A percentile compares a stretch with the other conserved stretches of the same genome.
Evolutionary conservation across 2,329 filamentous ascomycete species (phyloP).

Genomic region (Alternaria incomplexa): DNA sequence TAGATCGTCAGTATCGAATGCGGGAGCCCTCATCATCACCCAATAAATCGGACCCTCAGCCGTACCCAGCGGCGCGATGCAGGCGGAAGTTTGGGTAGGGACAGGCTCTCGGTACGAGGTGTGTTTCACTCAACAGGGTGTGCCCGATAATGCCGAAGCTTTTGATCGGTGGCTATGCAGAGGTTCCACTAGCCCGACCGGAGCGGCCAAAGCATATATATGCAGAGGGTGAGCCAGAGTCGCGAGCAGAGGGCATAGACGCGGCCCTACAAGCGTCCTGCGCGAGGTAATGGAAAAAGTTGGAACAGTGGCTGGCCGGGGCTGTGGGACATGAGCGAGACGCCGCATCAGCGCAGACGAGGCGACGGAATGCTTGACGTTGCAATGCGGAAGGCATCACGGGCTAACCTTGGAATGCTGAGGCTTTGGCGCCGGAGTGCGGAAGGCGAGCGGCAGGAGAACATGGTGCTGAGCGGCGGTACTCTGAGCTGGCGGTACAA

Average conservation of each 20-base stretch:
- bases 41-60: conserved; percentile 5
- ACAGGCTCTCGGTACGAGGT: conserved; percentile 13
- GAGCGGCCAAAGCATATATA: conserved; percentile 2
- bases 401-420: conserved; percentile 2
- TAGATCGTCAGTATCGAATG: not conserved
- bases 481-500: not conserved
- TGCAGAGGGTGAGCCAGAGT: not conserved
- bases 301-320: conserved; percentile 10
- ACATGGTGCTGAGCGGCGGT: not conserved
- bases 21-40: not conserved
- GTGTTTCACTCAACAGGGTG: conserved; percentile 22
- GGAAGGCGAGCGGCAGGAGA: not conserved
- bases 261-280: not conserved
- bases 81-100: conserved; percentile 5
- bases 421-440: not conserved
- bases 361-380: conserved; percentile 13
- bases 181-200: conserved; percentile 4
- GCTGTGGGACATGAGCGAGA: conserved; percentile 23
- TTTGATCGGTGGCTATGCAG: conserved; percentile 16
- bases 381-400: conserved; percentile 15
- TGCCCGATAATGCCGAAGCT: conserved; percentile 14
- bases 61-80: conserved; percentile 5
- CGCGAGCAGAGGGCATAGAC: not conserved
- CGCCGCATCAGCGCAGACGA: conserved; percentile 26
- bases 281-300: not conserved